These are phyloP conservation scores for Oenanthe sinensis DNA, from an alignment of 129 eudicot genomes.

Conservation along the genomic window DNA sequence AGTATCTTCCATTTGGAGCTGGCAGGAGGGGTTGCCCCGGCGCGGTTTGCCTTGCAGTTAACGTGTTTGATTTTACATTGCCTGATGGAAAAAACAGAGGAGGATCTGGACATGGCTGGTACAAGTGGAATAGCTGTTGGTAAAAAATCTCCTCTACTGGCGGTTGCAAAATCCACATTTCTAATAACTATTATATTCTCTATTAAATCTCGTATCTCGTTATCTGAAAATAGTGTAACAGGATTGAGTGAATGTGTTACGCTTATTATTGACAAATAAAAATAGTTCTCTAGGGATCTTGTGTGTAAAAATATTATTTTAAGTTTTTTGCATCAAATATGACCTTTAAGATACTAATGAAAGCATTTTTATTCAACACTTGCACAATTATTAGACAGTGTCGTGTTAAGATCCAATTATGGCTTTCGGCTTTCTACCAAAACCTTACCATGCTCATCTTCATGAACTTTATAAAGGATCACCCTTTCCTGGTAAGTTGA, in stretches of 20 bases:
- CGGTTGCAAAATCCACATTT: background rate
- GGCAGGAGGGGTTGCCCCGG: constrained; percentile 70
- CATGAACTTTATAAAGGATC: no score
- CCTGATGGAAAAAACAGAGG: constrained; percentile 20
- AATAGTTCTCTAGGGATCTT: background rate
- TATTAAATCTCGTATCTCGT: no score
- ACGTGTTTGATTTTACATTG: constrained; percentile 28
- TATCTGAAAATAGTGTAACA: background rate
- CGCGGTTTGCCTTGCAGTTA: constrained; percentile 25
- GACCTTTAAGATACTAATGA: no score
- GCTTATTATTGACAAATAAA: background rate
- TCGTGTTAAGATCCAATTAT: constrained; percentile 15
- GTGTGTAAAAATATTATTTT: no score
- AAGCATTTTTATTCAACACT: no score
- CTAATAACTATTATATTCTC: background rate
- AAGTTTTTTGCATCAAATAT: no score
- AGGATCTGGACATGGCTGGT: constrained; percentile 47
- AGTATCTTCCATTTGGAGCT: constrained; percentile 54
- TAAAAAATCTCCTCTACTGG: constrained; percentile 30
- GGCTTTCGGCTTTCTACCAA: no score
- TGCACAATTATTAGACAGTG: no score
- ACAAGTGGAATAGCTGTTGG: constrained; percentile 21
- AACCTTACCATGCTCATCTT: no score
- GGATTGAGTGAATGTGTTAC: background rate
- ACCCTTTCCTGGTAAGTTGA: no score